Evolutionary conservation across 2,329 filamentous ascomycete genomes (phyloP), one percentile per base, ranked within the genome.

Genomic region (Coniochaeta pulveracea): DNA sequence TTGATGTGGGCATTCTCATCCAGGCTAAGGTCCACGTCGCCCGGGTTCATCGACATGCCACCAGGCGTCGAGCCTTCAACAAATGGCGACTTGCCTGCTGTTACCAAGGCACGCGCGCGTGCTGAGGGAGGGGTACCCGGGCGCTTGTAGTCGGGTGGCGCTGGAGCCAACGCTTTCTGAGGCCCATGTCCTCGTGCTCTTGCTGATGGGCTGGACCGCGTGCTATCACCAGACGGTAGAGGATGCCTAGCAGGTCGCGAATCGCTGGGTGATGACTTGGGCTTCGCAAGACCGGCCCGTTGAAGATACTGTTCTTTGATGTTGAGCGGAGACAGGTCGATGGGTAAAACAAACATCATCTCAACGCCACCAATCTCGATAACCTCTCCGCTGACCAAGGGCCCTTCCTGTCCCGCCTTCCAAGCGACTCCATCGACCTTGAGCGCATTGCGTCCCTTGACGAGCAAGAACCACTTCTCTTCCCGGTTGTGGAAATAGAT

Each of bases 271-370:
- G 46, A 40, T 10, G 44, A 39, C 32, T 54, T 50, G 3, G 43
- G 22, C 30, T 47, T 49, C 30, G 57, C 53, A 19, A 77, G 60
- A 17, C 74, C 69, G 19, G 80, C 78, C 28, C 82, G 76, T 44
- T 82, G 72, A 11, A 83, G 69, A 49, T 81, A 86, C 47, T 61
- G 72, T 15, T 69, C 69, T 48, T 82, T 73, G 39, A 93, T 77
- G 29, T 72, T 66, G 17, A 86, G 66, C 16, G 74, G 72, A 36
- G 63, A 65, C 28, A 74, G 66, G 43, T 83, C 79, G 16, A 75
- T 76, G 1, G 91, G 89, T n/a, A 93, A 73, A 30, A 95, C 85
- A 56, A 98, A 98, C 67, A 96, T 89, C 91, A 98, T 98, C 61
- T 98, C 89, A 1, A 91, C 83, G 34, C 84, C 84, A 46, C 81